phyloP scores from a whole-genome alignment of 2,329 filamentous ascomycete genomes.

The Fusarium tjaetaba region DNA sequence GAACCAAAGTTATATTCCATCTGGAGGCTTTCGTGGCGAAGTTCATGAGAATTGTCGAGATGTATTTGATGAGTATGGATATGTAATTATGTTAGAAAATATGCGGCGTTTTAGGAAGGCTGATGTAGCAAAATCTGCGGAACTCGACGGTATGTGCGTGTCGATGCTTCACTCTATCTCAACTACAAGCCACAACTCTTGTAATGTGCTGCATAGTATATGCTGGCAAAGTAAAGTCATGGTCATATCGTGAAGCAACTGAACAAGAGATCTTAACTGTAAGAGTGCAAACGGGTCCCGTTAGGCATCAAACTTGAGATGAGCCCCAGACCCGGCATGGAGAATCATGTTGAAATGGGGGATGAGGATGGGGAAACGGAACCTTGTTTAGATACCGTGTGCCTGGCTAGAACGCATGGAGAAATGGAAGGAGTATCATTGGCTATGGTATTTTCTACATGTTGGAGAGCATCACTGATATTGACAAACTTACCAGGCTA shows the following conservation, averaged over 20 bases:
- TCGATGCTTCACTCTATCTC: background rate
- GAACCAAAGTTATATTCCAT: conserved; percentile 97
- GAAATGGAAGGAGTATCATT: conserved; percentile 11
- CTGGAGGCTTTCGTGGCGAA: conserved; percentile 98
- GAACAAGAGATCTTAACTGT: background rate
- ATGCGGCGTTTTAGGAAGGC: conserved; percentile 42
- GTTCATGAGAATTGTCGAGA: conserved; percentile 96
- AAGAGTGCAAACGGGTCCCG: conserved; percentile 1
- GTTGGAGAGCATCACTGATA: background rate
- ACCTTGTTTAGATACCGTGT: conserved; percentile 7
- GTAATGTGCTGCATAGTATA: background rate
- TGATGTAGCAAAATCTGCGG: conserved; percentile 20
- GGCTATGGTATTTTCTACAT: background rate
- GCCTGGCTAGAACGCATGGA: conserved; percentile 26
- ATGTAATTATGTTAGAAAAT: conserved; percentile 53
- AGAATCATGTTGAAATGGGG: conserved; percentile 19
- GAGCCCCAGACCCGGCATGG: conserved; percentile 7
- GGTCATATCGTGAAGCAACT: background rate
- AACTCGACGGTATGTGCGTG: conserved; percentile 13
- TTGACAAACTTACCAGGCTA: background rate
- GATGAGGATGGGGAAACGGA: conserved; percentile 38
- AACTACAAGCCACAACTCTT: background rate
- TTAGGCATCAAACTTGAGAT: conserved; percentile 1
- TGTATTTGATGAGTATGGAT: conserved; percentile 89
- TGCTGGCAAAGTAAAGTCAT: background rate